These are phyloP conservation scores for Ogataea trehalophila DNA, from an alignment of 805 yeast genomes.

Conservation along the genomic window DNA sequence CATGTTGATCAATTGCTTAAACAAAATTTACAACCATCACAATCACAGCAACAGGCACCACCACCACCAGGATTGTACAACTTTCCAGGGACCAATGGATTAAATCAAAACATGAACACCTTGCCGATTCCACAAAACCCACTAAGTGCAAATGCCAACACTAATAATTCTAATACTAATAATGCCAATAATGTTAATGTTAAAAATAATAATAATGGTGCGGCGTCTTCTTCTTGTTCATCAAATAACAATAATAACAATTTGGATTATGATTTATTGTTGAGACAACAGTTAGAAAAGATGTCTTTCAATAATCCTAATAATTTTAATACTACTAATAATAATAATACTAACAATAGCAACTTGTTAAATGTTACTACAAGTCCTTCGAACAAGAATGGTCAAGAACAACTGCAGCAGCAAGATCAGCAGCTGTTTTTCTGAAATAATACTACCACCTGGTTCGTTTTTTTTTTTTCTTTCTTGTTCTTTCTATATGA, in stretches of 20 bases:
- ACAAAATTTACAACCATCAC: constrained; percentile 4
- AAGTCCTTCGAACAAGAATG: background rate
- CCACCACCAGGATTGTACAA: background rate
- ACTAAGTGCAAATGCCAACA: background rate
- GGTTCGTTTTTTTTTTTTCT: background rate
- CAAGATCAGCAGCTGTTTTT: constrained; percentile 3
- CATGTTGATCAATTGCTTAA: background rate
- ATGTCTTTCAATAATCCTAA: constrained; percentile 19
- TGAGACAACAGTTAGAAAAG: constrained; percentile 28
- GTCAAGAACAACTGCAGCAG: constrained; percentile 2
- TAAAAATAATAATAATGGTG: too few species aligned
- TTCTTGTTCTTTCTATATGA: background rate
- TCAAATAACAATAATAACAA: background rate
- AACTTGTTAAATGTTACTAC: background rate
- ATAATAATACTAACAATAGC: background rate
- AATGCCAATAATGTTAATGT: background rate
- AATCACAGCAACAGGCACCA: constrained; percentile 3
- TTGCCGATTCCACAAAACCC: constrained; percentile 1
- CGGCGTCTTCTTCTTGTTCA: too few species aligned
- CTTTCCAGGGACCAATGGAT: background rate
- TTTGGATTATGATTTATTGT: constrained; percentile 23
- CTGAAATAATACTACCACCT: background rate
- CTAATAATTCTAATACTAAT: background rate
- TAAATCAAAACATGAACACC: background rate
- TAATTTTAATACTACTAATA: constrained; percentile 1